Conservation (phyloP, 129 eudicot genomes). For the Tagetes erecta region DNA sequence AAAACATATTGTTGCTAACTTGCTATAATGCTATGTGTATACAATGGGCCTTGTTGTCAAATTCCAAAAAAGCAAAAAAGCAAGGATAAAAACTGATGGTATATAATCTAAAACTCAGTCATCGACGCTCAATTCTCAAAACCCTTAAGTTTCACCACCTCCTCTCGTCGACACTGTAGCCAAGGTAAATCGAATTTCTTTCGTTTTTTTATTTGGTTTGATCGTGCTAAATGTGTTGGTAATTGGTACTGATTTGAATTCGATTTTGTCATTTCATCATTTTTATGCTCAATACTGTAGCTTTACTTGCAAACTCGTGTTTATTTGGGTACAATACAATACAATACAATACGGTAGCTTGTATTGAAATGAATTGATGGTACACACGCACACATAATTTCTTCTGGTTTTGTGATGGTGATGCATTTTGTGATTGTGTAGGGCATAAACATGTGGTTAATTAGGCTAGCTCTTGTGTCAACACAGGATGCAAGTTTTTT, state of each 20-base stretch:
- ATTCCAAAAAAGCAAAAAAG: neutral
- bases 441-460: neutral
- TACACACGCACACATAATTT: neutral
- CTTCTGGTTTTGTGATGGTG: neutral
- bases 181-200: conserved; percentile 21
- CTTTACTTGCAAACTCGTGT: conserved; percentile 10
- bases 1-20: no score
- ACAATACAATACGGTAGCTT: no score
- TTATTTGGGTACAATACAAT: conserved; percentile 2
- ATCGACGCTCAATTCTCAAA: conserved; percentile 32
- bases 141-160: conserved; percentile 13
- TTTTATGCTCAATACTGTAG: neutral
- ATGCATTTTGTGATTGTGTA: neutral
- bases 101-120: neutral
- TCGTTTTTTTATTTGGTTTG: no score
- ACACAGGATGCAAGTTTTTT: neutral
- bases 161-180: conserved; percentile 9
- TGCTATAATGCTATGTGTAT: no score
- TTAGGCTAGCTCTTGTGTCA: neutral
- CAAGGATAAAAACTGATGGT: conserved; percentile 22
- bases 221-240: conserved; percentile 12
- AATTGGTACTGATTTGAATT: conserved; percentile 3
- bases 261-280: conserved; percentile 14
- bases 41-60: neutral
- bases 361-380: neutral